Base-by-base conservation (phyloP, 2,329 filamentous ascomycete genomes). In the Neonectria sp. region DNA sequence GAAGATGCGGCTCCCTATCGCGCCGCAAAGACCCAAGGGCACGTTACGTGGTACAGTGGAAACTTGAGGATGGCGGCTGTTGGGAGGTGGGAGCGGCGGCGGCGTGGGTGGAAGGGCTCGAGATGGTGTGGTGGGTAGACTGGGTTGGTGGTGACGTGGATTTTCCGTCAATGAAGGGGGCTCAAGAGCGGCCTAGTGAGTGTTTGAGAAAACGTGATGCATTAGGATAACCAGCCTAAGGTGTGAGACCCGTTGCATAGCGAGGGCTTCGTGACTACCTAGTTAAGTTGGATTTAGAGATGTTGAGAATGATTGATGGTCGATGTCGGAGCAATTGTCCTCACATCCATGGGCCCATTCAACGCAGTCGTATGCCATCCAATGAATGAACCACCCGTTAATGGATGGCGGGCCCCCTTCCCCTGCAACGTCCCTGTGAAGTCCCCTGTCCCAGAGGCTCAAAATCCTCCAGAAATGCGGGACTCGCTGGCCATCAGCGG, bases 1-100 rank as follows among this genome's bases (percentile, higher is more conserved):
- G 68, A 53, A 40, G 49, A 63, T 72, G 52, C 69, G 57, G 62
- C 60, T 55, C 52, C 60, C 68, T 74, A 71, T 71, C 57, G 68
- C 62, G 51, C 60, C 55, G 57, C 29, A 35, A 49, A 51, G 29
- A 27, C 43, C 55, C 51, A 40, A 37, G 56, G 51, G 51, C 40
- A 45, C 40, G n/a, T 21, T 67, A n/a, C 15, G 37, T 7, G 37
- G 37, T 40, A 17, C 37, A 40, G 37, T 40, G 37, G 53, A 63
- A 53, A 52, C 37, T 12, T 37, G 40, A 45, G 43, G 57, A 52
- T 6, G 55, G 17, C 27, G 49, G 21, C 21, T 43, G 35, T 52
- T 48, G 55, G 33, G 45, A 33, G 35, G 29, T 24, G 55, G 12
- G 17, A n/a, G 27, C 15, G 9, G 48, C 48, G 48, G 51, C 49